A percentile compares a stretch with the other conserved stretches of the same genome.
Evolutionary conservation across 176 grass and related monocot species (phyloP).

Genomic region (Microstegium vimineum): DNA sequence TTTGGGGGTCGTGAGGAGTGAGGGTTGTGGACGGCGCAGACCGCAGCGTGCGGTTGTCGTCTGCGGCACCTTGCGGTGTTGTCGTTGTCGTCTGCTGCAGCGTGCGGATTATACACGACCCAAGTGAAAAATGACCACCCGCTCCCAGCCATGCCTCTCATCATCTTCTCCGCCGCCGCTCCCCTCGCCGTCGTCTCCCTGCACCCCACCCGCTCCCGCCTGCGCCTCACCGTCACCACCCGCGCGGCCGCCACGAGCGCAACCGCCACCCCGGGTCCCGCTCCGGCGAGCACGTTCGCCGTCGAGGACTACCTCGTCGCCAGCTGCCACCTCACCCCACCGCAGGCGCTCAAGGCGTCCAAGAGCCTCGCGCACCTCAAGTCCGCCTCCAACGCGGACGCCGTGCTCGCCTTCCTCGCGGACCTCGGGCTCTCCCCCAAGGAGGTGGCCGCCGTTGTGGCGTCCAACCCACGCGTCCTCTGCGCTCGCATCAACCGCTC

Average conservation of each 20-base stretch:
- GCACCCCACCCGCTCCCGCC: background rate
- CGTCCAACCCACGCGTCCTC: slow-evolving; percentile 48
- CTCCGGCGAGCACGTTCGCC: slow-evolving; percentile 6
- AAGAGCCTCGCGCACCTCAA: slow-evolving; percentile 54
- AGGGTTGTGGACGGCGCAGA: background rate
- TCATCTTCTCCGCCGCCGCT: slow-evolving; percentile 30
- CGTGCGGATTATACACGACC: slow-evolving; percentile 24
- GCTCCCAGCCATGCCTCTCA: slow-evolving; percentile 39
- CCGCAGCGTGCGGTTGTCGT: too few species aligned
- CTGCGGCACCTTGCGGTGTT: too few species aligned
- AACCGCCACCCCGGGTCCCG: background rate
- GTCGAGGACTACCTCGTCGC: slow-evolving; percentile 52
- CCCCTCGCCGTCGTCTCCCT: slow-evolving; percentile 21
- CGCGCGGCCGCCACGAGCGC: background rate
- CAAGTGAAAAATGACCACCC: slow-evolving; percentile 11
- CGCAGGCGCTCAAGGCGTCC: slow-evolving; percentile 48
- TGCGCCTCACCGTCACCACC: slow-evolving; percentile 22
- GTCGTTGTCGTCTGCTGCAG: background rate
- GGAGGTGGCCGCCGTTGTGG: slow-evolving; percentile 43
- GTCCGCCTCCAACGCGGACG: slow-evolving; percentile 45
- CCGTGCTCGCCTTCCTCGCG: slow-evolving; percentile 45
- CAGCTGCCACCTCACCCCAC: slow-evolving; percentile 35
- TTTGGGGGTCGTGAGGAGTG: background rate
- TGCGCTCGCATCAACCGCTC: slow-evolving; percentile 56
- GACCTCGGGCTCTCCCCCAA: slow-evolving; percentile 34